These are phyloP conservation scores for Fusarium temperatum DNA, from an alignment of 2,329 filamentous ascomycete species.

Conservation along the genomic window DNA sequence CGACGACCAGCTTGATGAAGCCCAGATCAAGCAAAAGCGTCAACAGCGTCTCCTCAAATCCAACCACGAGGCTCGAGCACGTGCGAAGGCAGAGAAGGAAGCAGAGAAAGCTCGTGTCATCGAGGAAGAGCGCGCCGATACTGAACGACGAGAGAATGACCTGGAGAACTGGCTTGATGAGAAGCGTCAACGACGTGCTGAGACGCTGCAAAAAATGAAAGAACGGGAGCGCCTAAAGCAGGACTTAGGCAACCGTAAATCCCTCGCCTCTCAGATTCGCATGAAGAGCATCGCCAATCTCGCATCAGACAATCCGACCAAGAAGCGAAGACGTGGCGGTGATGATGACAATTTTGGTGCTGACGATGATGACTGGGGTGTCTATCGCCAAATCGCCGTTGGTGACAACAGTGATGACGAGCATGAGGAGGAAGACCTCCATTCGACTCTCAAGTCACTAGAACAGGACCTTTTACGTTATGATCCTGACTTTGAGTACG, in stretches of 20 bases:
- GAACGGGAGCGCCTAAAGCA: conserved; percentile 93
- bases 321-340: conserved; percentile 84
- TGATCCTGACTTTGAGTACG: conserved; percentile 89
- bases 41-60: conserved; percentile 94
- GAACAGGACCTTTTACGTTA: conserved; percentile 87
- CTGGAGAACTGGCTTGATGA: conserved; percentile 89
- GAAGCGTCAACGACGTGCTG: conserved; percentile 76
- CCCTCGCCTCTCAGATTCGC: conserved; percentile 91
- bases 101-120: conserved; percentile 85
- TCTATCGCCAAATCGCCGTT: conserved; percentile 91
- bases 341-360: conserved; percentile 98
- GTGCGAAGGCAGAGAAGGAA: conserved; percentile 97
- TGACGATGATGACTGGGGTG: conserved; percentile 97
- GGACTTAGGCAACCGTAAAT: conserved; percentile 95
- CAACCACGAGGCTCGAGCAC: conserved; percentile 89
- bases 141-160: conserved; percentile 83
- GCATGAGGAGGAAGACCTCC: conserved; percentile 90
- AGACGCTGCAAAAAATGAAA: conserved; percentile 83
- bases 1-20: conserved; percentile 93
- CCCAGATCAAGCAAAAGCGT: conserved; percentile 88
- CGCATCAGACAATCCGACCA: conserved; percentile 84
- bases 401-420: conserved; percentile 86
- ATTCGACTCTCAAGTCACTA: conserved; percentile 74
- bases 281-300: conserved; percentile 99
- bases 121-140: conserved; percentile 85